These are phyloP conservation scores for Thielaviopsis punctulata DNA, from an alignment of 2,329 filamentous ascomycete genomes.

Conservation along the genomic window DNA sequence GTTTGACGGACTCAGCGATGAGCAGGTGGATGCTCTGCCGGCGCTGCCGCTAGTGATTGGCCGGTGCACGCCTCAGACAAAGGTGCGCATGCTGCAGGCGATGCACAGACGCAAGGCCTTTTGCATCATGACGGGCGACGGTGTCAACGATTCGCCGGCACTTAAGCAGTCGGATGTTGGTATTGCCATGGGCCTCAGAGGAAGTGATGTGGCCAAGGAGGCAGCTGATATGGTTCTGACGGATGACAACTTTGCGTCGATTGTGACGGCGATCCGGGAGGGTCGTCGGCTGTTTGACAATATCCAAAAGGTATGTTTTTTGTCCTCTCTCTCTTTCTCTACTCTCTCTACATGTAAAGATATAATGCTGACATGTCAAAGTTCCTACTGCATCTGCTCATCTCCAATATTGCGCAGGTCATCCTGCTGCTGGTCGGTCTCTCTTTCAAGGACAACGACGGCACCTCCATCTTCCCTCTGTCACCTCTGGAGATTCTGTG, in stretches of 20 bases:
- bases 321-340: neutral
- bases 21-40: slow-evolving; percentile 43
- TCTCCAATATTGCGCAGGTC: slow-evolving; percentile 55
- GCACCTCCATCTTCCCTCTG: slow-evolving; percentile 49
- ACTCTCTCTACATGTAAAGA: slow-evolving; percentile 11
- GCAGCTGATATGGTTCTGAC: slow-evolving; percentile 78
- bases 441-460: slow-evolving; percentile 43
- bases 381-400: slow-evolving; percentile 48
- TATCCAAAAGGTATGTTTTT: slow-evolving; percentile 44
- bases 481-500: slow-evolving; percentile 59
- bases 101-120: slow-evolving; percentile 50
- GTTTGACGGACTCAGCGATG: slow-evolving; percentile 45
- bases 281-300: slow-evolving; percentile 55
- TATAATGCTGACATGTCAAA: slow-evolving; percentile 17
- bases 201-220: slow-evolving; percentile 60
- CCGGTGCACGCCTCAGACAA: slow-evolving; percentile 51
- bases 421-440: slow-evolving; percentile 51
- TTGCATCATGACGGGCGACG: slow-evolving; percentile 60
- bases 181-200: slow-evolving; percentile 56
- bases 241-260: slow-evolving; percentile 76
- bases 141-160: slow-evolving; percentile 58
- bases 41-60: slow-evolving; percentile 50
- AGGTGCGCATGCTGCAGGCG: slow-evolving; percentile 62
- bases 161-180: slow-evolving; percentile 58
- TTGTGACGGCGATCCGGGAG: slow-evolving; percentile 54